Conservation (phyloP, 2,329 filamentous ascomycete species). For the Gaeumannomyces sp. region DNA sequence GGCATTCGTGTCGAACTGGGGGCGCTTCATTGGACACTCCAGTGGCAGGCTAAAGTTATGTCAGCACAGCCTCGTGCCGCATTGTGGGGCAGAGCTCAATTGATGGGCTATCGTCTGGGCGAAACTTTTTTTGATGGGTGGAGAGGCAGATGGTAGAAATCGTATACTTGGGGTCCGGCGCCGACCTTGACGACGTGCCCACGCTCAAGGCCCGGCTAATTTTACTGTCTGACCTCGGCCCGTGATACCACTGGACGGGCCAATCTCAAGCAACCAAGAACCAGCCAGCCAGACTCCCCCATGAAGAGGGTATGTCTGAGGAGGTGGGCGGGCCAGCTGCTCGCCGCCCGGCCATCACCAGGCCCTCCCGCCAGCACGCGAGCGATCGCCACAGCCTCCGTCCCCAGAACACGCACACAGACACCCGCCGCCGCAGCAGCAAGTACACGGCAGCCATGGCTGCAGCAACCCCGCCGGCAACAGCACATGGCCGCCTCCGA, state of each 20-base stretch:
- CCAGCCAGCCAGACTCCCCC: conserved; percentile 16
- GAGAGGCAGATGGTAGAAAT: not conserved
- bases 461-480: conserved; percentile 17
- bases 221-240: not conserved
- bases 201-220: not conserved
- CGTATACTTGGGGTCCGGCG: not conserved
- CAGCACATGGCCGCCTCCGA: conserved; percentile 4
- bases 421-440: not conserved
- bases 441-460: conserved; percentile 2
- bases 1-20: not conserved
- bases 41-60: not conserved
- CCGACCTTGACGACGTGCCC: conserved; percentile 1
- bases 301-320: conserved; percentile 60
- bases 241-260: not conserved
- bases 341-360: conserved; percentile 40
- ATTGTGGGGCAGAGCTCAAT: conserved; percentile 3
- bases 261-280: not conserved
- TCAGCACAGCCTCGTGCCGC: conserved; percentile 7
- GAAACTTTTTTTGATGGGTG: conserved; percentile 15
- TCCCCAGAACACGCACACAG: conserved; percentile 5
- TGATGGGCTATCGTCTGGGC: conserved; percentile 1
- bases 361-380: conserved; percentile 12
- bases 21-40: not conserved
- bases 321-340: conserved; percentile 54
- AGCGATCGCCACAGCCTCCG: conserved; percentile 1